Evolutionary conservation across 805 yeast species (phyloP).

Genomic region (Wickerhamiella spandovensis): DNA sequence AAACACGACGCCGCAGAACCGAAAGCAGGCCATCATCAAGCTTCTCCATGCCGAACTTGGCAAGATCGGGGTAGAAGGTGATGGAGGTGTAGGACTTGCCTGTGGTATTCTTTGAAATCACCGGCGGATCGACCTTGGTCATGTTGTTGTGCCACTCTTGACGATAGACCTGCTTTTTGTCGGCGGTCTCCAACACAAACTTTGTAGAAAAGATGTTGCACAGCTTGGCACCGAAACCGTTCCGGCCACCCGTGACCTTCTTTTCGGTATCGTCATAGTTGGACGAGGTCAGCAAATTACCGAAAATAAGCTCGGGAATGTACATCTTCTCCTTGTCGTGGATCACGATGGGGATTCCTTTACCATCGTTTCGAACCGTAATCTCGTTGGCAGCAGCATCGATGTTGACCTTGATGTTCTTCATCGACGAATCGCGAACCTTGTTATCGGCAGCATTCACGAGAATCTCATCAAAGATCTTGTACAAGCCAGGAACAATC

Average conservation of each 20-base stretch:
- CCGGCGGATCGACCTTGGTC: slow-evolving; percentile 64
- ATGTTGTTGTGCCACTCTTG: slow-evolving; percentile 86
- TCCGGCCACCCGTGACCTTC: slow-evolving; percentile 97
- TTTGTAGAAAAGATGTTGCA: slow-evolving; percentile 91
- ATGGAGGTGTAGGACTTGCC: slow-evolving; percentile 68
- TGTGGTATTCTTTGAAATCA: slow-evolving; percentile 35
- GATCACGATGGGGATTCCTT: slow-evolving; percentile 88
- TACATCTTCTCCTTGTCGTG: slow-evolving; percentile 83
- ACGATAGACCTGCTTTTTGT: slow-evolving; percentile 52
- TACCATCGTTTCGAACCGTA: slow-evolving; percentile 81
- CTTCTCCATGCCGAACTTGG: slow-evolving; percentile 70
- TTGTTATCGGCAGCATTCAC: slow-evolving; percentile 99
- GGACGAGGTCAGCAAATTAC: slow-evolving; percentile 85
- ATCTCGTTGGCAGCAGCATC: slow-evolving; percentile 62
- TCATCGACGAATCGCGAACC: slow-evolving; percentile 88
- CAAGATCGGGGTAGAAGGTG: slow-evolving; percentile 76
- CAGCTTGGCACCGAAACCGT: slow-evolving; percentile 94
- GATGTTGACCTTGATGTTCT: slow-evolving; percentile 67
- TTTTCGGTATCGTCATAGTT: slow-evolving; percentile 92
- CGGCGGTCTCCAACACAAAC: slow-evolving; percentile 82
- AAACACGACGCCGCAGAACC: slow-evolving; percentile 84
- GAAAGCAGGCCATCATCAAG: slow-evolving; percentile 74
- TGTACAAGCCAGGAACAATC: slow-evolving; percentile 91
- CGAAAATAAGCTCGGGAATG: slow-evolving; percentile 93
- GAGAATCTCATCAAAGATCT: slow-evolving; percentile 90